phyloP scores from a whole-genome alignment of 495 filamentous ascomycete species.

The Tuber magnatum region DNA sequence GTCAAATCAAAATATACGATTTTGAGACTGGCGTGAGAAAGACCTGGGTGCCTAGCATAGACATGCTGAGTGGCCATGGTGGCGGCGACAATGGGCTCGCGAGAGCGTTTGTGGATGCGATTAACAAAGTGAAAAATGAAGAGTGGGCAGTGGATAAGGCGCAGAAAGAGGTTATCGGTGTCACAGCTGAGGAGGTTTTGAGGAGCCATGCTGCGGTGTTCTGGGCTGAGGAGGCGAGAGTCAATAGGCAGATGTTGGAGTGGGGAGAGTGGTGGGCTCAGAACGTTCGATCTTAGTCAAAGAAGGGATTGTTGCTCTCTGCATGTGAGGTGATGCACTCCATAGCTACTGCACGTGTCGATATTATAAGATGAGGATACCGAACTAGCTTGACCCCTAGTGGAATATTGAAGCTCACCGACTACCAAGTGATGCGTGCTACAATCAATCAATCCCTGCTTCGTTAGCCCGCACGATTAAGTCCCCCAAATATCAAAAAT shows the following conservation, averaged over 20 bases:
- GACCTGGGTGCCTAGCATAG: conserved; percentile 48
- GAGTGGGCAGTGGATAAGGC: conserved; percentile 62
- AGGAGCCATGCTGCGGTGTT: conserved; percentile 90
- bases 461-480: background rate
- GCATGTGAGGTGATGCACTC: background rate
- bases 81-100: conserved; percentile 83
- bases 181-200: conserved; percentile 74
- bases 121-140: conserved; percentile 67
- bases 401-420: background rate
- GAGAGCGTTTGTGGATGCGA: conserved; percentile 68
- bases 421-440: background rate
- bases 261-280: conserved; percentile 75
- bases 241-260: conserved; percentile 58
- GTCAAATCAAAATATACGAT: conserved; percentile 56
- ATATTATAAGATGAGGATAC: background rate
- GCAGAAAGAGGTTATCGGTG: conserved; percentile 68
- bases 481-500: background rate
- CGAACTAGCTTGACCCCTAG: background rate
- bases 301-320: background rate
- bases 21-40: conserved; percentile 54
- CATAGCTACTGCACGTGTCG: background rate
- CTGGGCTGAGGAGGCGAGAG: conserved; percentile 81
- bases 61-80: conserved; percentile 60
- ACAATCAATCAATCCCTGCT: background rate
- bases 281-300: conserved; percentile 8